Conservation (phyloP, 768 basidiomycete genomes). For the Russula virescens region DNA sequence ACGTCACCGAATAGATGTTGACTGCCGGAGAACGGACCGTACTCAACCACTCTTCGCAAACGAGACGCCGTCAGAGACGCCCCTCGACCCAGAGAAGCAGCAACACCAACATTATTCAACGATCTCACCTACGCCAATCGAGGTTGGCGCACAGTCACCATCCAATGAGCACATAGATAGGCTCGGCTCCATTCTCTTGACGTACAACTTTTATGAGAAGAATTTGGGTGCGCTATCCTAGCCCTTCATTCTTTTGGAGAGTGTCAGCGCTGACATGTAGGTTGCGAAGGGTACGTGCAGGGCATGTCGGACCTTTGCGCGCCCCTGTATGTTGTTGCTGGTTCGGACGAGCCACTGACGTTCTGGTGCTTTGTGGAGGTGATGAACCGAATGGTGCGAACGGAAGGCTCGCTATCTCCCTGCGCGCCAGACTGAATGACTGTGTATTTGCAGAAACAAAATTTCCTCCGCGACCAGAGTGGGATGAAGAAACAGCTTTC, state of each 20-base stretch:
- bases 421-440: background rate
- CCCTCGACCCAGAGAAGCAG: conserved; percentile 55
- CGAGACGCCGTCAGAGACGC: conserved; percentile 34
- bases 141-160: conserved; percentile 83
- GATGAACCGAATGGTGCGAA: conserved; percentile 88
- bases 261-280: conserved; percentile 24
- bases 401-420: background rate
- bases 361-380: conserved; percentile 96
- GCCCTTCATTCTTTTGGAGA: background rate
- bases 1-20: conserved; percentile 92
- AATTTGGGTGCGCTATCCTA: conserved; percentile 60
- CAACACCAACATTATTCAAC: conserved; percentile 53
- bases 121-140: conserved; percentile 66
- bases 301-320: conserved; percentile 97
- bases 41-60: conserved; percentile 82
- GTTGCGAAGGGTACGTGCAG: conserved; percentile 82
- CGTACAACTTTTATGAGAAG: conserved; percentile 87
- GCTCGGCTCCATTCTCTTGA: conserved; percentile 79
- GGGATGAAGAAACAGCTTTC: conserved; percentile 95
- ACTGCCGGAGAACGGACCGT: conserved; percentile 93
- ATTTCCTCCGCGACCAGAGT: conserved; percentile 93
- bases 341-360: conserved; percentile 80
- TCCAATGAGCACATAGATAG: conserved; percentile 89
- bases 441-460: conserved; percentile 60
- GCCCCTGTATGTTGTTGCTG: conserved; percentile 89